phyloP scores from a whole-genome alignment of 2,329 filamentous ascomycete species.

The Microdochium trichocladiopsis region DNA sequence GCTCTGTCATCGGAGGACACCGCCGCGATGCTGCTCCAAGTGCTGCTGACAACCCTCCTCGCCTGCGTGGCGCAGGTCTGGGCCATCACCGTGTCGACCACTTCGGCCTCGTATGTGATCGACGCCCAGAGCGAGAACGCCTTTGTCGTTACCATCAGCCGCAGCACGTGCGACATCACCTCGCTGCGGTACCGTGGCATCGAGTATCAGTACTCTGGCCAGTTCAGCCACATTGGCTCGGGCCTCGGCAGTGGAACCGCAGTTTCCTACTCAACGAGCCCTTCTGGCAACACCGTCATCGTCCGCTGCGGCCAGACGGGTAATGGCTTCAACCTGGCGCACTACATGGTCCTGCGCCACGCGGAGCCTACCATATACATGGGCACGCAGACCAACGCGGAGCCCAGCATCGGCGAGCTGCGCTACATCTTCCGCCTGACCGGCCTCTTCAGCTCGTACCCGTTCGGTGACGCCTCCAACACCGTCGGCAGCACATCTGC shows the following conservation, averaged over 20 bases:
- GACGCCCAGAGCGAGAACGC: slow-evolving; percentile 17
- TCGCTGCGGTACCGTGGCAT: slow-evolving; percentile 41
- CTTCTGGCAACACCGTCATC: slow-evolving; percentile 40
- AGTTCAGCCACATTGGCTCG: slow-evolving; percentile 43
- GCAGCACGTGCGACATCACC: slow-evolving; percentile 43
- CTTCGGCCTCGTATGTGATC: slow-evolving; percentile 13
- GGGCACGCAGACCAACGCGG: slow-evolving; percentile 42
- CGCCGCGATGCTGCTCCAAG: slow-evolving; percentile 8
- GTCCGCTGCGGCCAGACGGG: slow-evolving; percentile 43
- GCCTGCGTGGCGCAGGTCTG: slow-evolving; percentile 13
- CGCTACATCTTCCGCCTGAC: slow-evolving; percentile 38
- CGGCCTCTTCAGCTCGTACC: slow-evolving; percentile 28
- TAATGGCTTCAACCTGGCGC: slow-evolving; percentile 34
- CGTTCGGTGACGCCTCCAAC: slow-evolving; percentile 35
- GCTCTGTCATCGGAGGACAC: too few relatives aligned
- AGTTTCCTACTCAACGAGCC: not conserved
- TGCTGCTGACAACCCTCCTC: slow-evolving; percentile 9
- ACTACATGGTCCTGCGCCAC: slow-evolving; percentile 44
- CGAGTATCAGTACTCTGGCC: slow-evolving; percentile 40
- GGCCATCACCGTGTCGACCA: slow-evolving; percentile 15
- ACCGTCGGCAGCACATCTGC: slow-evolving; percentile 33
- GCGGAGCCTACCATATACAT: slow-evolving; percentile 41
- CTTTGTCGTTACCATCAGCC: slow-evolving; percentile 17
- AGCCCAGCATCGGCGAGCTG: slow-evolving; percentile 39
- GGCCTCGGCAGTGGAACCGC: slow-evolving; percentile 39